Conservation (phyloP, 345 rosid species). For the Nasturtium officinale region DNA sequence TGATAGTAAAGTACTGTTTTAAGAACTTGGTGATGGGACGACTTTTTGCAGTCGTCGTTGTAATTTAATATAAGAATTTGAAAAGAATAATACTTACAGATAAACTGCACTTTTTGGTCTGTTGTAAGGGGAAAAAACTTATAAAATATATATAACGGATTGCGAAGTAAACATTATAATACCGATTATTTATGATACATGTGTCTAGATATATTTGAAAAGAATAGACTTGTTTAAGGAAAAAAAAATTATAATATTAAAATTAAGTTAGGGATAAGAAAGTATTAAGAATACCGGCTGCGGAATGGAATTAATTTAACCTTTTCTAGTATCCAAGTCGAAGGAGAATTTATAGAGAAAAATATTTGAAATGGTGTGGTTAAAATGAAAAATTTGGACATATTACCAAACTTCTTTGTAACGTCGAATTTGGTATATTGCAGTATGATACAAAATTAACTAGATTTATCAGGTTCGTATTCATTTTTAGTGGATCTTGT, state of each 20-base stretch:
- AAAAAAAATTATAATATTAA: neutral
- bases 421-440: neutral
- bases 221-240: neutral
- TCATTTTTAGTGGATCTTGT: neutral
- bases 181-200: neutral
- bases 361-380: neutral
- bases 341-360: neutral
- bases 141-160: neutral
- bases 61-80: constrained; percentile 10
- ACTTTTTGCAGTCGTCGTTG: constrained; percentile 27
- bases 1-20: neutral
- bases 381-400: neutral
- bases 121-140: neutral
- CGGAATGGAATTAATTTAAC: neutral
- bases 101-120: neutral
- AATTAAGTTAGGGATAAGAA: neutral
- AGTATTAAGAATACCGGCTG: neutral
- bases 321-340: neutral
- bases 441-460: neutral
- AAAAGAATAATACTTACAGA: neutral
- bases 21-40: constrained; percentile 6
- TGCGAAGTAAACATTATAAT: neutral
- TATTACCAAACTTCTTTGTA: neutral
- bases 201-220: neutral
- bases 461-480: neutral